Conservation (phyloP, 805 yeast species). For the Candida boleticola region DNA sequence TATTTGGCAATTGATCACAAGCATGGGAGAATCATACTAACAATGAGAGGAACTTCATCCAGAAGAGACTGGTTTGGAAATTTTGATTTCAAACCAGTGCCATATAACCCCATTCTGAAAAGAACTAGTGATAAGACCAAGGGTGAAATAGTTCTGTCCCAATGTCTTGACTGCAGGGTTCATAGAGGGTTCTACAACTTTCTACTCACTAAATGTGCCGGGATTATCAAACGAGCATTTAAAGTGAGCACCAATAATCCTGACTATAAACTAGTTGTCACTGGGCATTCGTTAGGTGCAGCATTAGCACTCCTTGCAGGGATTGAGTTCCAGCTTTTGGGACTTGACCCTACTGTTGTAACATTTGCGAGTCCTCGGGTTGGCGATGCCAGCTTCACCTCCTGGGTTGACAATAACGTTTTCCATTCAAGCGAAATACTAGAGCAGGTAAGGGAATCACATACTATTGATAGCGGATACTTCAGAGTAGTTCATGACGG, state of each 20-base stretch:
- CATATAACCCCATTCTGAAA: conserved; percentile 42
- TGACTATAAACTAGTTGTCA: conserved; percentile 48
- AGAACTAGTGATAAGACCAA: conserved; percentile 11
- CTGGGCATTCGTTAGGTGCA: conserved; percentile 80
- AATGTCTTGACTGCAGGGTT: conserved; percentile 53
- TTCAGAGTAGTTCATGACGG: conserved; percentile 56
- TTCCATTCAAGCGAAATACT: conserved; percentile 39
- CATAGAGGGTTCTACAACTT: conserved; percentile 65
- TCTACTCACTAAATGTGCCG: conserved; percentile 37
- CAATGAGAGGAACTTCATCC: conserved; percentile 64
- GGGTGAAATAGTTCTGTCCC: conserved; percentile 8
- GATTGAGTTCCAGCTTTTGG: conserved; percentile 55
- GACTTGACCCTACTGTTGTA: conserved; percentile 52
- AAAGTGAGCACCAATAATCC: conserved; percentile 27
- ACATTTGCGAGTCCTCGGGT: conserved; percentile 66
- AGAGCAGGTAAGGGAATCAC: conserved; percentile 15
- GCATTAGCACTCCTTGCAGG: conserved; percentile 66
- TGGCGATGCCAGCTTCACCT: conserved; percentile 51
- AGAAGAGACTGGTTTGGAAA: conserved; percentile 63
- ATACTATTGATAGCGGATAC: conserved; percentile 36
- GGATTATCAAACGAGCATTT: conserved; percentile 23
- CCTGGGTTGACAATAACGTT: conserved; percentile 47
- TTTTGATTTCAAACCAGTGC: conserved; percentile 45
- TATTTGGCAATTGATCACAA: conserved; percentile 49
- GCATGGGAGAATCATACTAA: conserved; percentile 43